Evolutionary conservation across 208 protist genomes (phyloP).

Genomic region (Balamuthia mandrillaris): DNA sequence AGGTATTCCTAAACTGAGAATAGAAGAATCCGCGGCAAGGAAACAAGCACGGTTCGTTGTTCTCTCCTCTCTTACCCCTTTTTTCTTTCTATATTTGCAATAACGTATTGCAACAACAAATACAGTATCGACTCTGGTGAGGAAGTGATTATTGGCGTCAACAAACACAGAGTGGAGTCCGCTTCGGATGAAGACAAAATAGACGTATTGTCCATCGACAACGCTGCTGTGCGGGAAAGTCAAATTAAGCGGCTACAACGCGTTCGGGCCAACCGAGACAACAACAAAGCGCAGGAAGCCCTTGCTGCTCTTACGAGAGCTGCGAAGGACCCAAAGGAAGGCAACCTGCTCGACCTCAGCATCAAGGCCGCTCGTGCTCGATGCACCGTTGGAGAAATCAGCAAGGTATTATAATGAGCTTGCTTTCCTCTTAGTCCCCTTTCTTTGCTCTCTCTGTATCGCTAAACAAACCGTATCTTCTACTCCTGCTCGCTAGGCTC

Average conservation of each 20-base stretch:
- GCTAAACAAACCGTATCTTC: too few relatives aligned
- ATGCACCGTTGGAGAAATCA: conserved; percentile 91
- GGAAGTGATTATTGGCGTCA: conserved; percentile 92
- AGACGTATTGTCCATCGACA: conserved; percentile 87
- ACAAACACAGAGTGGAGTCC: conserved; percentile 84
- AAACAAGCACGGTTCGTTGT: conserved; percentile 78
- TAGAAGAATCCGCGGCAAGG: conserved; percentile 88
- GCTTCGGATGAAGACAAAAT: conserved; percentile 73
- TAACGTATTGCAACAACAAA: too few relatives aligned
- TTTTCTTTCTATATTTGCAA: too few relatives aligned
- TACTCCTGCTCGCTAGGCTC: too few relatives aligned
- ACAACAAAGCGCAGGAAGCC: conserved; percentile 54
- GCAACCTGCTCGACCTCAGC: conserved; percentile 82
- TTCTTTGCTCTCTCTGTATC: too few relatives aligned
- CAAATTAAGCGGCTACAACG: conserved; percentile 75
- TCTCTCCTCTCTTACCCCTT: too few relatives aligned
- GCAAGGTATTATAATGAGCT: too few relatives aligned
- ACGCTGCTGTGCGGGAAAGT: conserved; percentile 72
- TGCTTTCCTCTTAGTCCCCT: too few relatives aligned
- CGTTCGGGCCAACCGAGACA: conserved; percentile 63
- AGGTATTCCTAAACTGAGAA: conserved; percentile 90
- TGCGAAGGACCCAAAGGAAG: conserved; percentile 63
- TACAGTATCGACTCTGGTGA: conserved; percentile 76
- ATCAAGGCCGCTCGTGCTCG: conserved; percentile 82
- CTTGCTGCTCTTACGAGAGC: conserved; percentile 77